Evolutionary conservation across 2,329 filamentous ascomycete species (phyloP), one percentile per base, ranked within the genome.

Genomic region (Alternaria longipes): DNA sequence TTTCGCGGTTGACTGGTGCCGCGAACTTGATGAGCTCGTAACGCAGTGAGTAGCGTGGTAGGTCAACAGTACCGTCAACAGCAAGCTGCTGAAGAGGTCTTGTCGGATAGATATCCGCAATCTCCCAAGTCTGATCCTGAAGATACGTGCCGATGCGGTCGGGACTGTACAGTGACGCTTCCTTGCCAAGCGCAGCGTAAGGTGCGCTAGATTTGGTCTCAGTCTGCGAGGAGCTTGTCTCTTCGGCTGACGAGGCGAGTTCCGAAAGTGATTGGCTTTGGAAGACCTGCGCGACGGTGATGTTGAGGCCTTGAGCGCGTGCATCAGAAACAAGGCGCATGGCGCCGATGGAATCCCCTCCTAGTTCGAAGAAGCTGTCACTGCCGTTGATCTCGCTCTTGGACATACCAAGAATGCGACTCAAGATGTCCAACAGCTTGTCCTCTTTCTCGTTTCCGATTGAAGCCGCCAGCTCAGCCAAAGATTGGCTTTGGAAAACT

Each of bases 1-100:
- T 81, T 11, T 80, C 75, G 14, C 81, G 69, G 53, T 89, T 79
- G 12, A 90, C 78, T 0, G 68, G 63, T 0, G 80, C 82, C 24
- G 86, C 82, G 55, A 91, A 84, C 74, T 87, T 87, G 74, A 91
- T 86, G 60, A 89, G 81, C 62, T 88, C 87, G 70, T 91, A 90
- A 14, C 88, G 85, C 1, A 86, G 78, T 0, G 88, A 90, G 69
- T 86, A 89, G 2, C 88, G 84, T 4, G 88, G 88, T 3, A 83
- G 77, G 16, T 85, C 78, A 2, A 86, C 81, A 0, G 88, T 90
- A 22, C 83, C 87, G 60, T 80, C 81, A 41, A 90, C 83, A 14
- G 87, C 87, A 20, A 89, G 80, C 40, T 85, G 81, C 67, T 90
- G 88, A 2, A 88, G 79, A 4, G 87, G 86, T 0, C 86, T 83